phyloP scores from a whole-genome alignment of 768 basidiomycete species.

The Lactarius sanguifluus region DNA sequence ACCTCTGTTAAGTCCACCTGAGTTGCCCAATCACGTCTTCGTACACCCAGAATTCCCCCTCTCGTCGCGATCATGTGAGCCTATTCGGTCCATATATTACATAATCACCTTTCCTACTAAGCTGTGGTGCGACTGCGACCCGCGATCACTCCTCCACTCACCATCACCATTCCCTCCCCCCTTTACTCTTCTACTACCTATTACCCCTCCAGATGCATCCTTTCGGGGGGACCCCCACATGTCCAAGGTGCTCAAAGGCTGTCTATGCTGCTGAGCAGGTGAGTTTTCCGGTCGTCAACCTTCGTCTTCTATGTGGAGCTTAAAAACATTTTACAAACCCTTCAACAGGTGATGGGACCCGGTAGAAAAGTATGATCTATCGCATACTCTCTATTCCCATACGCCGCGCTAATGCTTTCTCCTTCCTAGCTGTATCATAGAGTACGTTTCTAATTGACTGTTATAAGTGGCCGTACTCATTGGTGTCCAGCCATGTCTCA shows the following conservation, averaged over 20 bases:
- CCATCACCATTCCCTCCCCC: background rate
- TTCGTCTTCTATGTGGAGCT: slow-evolving; percentile 1
- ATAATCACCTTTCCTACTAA: background rate
- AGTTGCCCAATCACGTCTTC: background rate
- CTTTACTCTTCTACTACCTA: background rate
- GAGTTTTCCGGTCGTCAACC: slow-evolving; percentile 26
- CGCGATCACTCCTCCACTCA: background rate
- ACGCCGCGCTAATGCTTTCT: slow-evolving; percentile 15
- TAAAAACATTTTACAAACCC: slow-evolving; percentile 9
- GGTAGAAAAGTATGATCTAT: slow-evolving; percentile 69
- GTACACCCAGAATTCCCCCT: background rate
- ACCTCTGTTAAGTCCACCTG: background rate
- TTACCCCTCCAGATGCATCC: slow-evolving; percentile 52
- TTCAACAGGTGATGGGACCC: slow-evolving; percentile 72
- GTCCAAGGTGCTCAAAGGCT: slow-evolving; percentile 69
- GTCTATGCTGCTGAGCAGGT: slow-evolving; percentile 93
- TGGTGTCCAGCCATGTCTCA: slow-evolving; percentile 64
- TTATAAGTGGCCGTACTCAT: slow-evolving; percentile 20
- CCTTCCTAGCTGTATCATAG: slow-evolving; percentile 73
- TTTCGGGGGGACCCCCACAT: slow-evolving; percentile 68
- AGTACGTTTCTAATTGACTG: slow-evolving; percentile 38
- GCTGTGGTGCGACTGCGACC: slow-evolving; percentile 10
- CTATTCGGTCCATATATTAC: background rate
- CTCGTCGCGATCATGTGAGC: background rate
- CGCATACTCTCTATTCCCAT: slow-evolving; percentile 8